A percentile compares a stretch with the other conserved stretches of the same genome.
Conservation (phyloP, 163 green algal genomes). For the Prototheca cutis region DNA sequence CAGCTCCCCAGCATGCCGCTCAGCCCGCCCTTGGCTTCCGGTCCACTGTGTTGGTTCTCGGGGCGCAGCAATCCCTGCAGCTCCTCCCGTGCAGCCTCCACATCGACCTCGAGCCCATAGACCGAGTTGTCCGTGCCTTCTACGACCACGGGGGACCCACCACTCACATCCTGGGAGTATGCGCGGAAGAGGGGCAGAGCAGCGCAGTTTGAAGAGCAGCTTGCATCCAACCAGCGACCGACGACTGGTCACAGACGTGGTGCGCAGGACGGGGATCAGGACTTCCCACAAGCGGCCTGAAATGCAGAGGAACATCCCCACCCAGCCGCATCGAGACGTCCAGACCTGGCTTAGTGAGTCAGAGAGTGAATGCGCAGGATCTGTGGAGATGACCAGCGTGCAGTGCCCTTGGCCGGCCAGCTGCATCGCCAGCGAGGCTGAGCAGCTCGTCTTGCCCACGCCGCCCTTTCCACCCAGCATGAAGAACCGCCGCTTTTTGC, state of each 20-base stretch:
- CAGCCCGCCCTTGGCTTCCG: not conserved
- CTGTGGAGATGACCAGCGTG: slow-evolving; percentile 87
- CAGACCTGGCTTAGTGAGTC: slow-evolving; percentile 85
- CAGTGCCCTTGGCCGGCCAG: slow-evolving; percentile 61
- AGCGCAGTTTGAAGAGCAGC: no score
- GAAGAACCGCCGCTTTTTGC: slow-evolving; percentile 34
- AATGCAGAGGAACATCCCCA: no score
- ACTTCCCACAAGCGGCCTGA: no score
- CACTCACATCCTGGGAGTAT: slow-evolving; percentile 18
- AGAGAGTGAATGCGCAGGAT: slow-evolving; percentile 90
- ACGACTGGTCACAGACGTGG: no score
- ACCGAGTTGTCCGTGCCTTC: slow-evolving; percentile 82
- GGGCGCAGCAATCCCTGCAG: slow-evolving; percentile 15
- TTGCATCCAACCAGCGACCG: no score
- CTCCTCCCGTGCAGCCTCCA: slow-evolving; percentile 59
- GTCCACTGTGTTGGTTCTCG: not conserved
- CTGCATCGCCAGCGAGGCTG: slow-evolving; percentile 62
- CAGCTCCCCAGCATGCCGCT: slow-evolving; percentile 64
- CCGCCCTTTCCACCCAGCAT: slow-evolving; percentile 90
- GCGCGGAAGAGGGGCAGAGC: no score
- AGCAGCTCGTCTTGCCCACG: slow-evolving; percentile 81
- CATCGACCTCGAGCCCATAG: slow-evolving; percentile 92
- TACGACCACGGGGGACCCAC: slow-evolving; percentile 69
- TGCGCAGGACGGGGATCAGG: no score
- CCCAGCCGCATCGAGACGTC: no score